phyloP scores from a whole-genome alignment of 176 grass and related monocot genomes.

The Bothriochloa decipiens region DNA sequence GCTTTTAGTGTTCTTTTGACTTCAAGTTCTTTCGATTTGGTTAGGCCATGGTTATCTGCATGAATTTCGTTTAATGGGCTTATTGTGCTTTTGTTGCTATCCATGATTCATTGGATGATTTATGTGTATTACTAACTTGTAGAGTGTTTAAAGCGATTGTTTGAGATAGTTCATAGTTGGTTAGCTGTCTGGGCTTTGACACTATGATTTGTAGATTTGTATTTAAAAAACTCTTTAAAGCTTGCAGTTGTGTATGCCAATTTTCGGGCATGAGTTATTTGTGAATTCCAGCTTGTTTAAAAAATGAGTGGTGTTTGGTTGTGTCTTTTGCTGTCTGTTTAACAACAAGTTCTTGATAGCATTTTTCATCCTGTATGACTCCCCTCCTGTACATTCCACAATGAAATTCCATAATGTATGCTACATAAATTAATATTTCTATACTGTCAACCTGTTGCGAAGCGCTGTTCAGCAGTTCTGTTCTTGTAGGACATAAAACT shows the following conservation, averaged over 20 bases:
- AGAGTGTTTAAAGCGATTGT: neutral
- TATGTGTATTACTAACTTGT: neutral
- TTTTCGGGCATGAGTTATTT: constrained; percentile 11
- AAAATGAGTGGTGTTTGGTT: neutral
- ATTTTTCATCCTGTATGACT: neutral
- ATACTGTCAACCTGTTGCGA: neutral
- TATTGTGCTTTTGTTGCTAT: neutral
- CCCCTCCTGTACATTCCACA: neutral
- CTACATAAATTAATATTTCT: neutral
- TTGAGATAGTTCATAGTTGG: neutral
- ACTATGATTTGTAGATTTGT: neutral
- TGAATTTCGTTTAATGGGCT: neutral
- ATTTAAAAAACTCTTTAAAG: neutral
- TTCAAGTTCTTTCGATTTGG: neutral
- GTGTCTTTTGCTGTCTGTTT: neutral
- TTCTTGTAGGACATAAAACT: constrained; percentile 11
- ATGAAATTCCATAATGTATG: neutral
- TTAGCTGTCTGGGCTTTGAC: neutral
- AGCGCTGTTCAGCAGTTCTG: neutral
- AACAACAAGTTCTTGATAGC: neutral
- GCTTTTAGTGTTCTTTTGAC: neutral
- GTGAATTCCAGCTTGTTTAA: neutral
- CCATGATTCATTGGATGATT: neutral
- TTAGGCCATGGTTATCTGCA: neutral
- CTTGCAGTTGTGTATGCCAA: neutral